Base-by-base conservation (phyloP, 163 green algal genomes). In the Prototheca cutis region DNA sequence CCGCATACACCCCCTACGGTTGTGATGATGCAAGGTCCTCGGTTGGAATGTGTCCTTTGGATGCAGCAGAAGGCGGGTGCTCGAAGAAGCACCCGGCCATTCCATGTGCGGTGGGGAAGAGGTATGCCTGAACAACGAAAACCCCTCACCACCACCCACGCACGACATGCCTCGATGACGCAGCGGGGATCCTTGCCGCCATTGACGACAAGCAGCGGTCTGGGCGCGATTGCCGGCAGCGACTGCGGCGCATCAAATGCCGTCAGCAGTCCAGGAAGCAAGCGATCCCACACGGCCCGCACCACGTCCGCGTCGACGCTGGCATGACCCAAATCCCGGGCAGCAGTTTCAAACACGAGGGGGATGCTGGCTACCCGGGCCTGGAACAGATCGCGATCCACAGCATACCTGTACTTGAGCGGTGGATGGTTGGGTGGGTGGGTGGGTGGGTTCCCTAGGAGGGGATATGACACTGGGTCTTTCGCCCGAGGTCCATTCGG, bases 171-270 rank as follows among this genome's bases (percentile, higher is more conserved):
- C 55, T 70, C 4, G 17, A 84, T 51, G 0, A 79, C 78, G 67
- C 72, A 83, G 28, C 66, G 66, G 1, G 45, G 56, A 61, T 88
- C 81, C 3, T 66, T 5, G 55, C 68, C 69, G 0, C 80, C 81
- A 18, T 71, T 82, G 6, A 69, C 52, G 13, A 86, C 48, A 51
- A 87, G 66, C 34, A 88, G 56, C 13, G 80, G 74, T 8, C 80
- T 56, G 1, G 75, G 77, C 7, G 68, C 74, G 10, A 88, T 64
- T 23, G 34, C 32, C 5, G 71, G 67, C 25, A 88, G 63, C 10
- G 67, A 80, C 1, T 62, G 15, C 2, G 66, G 66, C 0, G 76
- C 68, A 33, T 87, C 80, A 28, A 73, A 83, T 3, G 33, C 13
- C 3, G 65, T 40, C 30, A 82, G 62, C 58, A 79, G 34, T 23